phyloP scores from a whole-genome alignment of 768 basidiomycete species.

The Fistulinella prunicolor region DNA sequence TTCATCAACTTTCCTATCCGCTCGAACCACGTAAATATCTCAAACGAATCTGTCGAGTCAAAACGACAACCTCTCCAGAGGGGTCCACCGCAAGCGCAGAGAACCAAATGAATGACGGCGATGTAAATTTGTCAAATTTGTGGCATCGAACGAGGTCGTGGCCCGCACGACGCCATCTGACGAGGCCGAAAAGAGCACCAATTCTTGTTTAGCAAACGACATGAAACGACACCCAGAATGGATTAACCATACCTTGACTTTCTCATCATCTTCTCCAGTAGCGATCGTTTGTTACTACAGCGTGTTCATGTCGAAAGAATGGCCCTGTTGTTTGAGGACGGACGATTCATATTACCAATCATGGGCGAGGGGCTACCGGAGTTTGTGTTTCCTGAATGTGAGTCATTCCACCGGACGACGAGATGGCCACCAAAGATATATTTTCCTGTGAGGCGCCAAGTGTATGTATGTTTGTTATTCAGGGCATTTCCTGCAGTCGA shows the following conservation, averaged over 20 bases:
- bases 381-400: conserved; percentile 90
- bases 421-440: conserved; percentile 92
- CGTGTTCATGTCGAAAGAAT: conserved; percentile 98
- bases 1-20: conserved; percentile 96
- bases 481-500: conserved; percentile 95
- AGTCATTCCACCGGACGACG: conserved; percentile 95
- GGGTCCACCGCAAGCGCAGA: conserved; percentile 94
- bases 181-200: conserved; percentile 87
- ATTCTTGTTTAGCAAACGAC: conserved; percentile 92
- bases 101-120: conserved; percentile 96
- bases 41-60: conserved; percentile 97
- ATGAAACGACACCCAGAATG: conserved; percentile 95
- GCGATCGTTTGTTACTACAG: conserved; percentile 91
- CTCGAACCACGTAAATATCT: conserved; percentile 97
- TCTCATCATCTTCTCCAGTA: conserved; percentile 97
- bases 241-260: conserved; percentile 98
- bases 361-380: conserved; percentile 98
- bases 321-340: conserved; percentile 96
- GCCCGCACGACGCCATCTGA: conserved; percentile 96
- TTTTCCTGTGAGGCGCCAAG: conserved; percentile 98
- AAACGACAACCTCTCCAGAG: conserved; percentile 94
- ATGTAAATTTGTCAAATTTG: conserved; percentile 98
- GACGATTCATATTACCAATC: conserved; percentile 99
- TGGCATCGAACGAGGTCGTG: conserved; percentile 93
- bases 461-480: conserved; percentile 91